Evolutionary conservation across 768 basidiomycete species (phyloP).

Genomic region (Tulasnella sp.): DNA sequence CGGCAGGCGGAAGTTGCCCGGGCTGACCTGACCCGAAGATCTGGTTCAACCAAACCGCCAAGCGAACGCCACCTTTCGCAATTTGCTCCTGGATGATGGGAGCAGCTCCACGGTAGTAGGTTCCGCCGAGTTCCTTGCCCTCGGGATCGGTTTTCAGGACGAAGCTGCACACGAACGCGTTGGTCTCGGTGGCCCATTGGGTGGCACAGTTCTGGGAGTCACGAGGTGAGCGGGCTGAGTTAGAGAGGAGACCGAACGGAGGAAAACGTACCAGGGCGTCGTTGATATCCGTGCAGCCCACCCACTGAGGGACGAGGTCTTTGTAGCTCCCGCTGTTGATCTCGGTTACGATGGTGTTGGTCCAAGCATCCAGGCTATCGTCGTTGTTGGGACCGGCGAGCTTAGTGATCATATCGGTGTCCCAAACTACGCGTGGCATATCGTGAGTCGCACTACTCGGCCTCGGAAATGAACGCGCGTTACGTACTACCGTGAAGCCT

Average conservation of each 20-base stretch:
- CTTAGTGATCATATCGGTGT: slow-evolving; percentile 10
- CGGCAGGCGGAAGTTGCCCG: not conserved
- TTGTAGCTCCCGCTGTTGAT: slow-evolving; percentile 16
- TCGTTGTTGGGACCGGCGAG: not conserved
- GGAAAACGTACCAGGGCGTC: not conserved
- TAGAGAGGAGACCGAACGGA: not conserved
- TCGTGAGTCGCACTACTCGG: not conserved
- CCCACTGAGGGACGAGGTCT: slow-evolving; percentile 3
- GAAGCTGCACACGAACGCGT: slow-evolving; percentile 19
- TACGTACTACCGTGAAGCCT: slow-evolving; percentile 10
- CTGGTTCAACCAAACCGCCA: slow-evolving; percentile 20
- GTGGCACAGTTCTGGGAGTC: slow-evolving; percentile 18
- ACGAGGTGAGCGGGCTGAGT: not conserved
- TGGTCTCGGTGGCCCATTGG: slow-evolving; percentile 19
- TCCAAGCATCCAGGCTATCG: not conserved
- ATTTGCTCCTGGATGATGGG: slow-evolving; percentile 21
- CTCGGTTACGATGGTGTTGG: slow-evolving; percentile 1
- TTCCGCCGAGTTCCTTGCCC: slow-evolving; percentile 2
- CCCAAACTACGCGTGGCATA: slow-evolving; percentile 6
- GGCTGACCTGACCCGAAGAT: slow-evolving; percentile 7
- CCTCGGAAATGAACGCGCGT: not conserved
- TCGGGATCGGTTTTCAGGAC: slow-evolving; percentile 7
- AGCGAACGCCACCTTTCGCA: slow-evolving; percentile 17
- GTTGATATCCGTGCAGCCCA: slow-evolving; percentile 18
- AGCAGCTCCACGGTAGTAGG: slow-evolving; percentile 10